These are phyloP conservation scores for Aspergillus sp. DNA, from an alignment of 2,329 filamentous ascomycete species.

Conservation along the genomic window DNA sequence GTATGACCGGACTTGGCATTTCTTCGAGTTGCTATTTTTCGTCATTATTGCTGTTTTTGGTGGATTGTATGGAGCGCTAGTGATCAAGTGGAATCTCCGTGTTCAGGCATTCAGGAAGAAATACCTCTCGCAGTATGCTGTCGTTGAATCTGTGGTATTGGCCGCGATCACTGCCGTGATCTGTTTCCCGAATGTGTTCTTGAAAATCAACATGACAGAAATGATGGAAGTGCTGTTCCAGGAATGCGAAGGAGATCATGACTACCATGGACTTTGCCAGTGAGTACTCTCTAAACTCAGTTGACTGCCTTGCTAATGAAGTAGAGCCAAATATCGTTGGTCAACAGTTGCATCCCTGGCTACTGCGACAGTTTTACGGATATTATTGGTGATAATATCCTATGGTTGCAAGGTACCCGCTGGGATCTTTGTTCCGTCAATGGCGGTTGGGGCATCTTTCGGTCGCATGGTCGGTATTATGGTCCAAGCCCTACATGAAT, in stretches of 20 bases:
- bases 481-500: slow-evolving; percentile 84
- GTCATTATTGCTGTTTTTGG: slow-evolving; percentile 89
- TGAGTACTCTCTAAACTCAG: slow-evolving; percentile 34
- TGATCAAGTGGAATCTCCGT: slow-evolving; percentile 96
- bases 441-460: slow-evolving; percentile 95
- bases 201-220: slow-evolving; percentile 98
- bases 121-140: slow-evolving; percentile 78
- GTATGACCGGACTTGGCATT: slow-evolving; percentile 96
- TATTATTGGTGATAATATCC: slow-evolving; percentile 86
- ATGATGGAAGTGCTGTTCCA: slow-evolving; percentile 98
- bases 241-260: slow-evolving; percentile 85
- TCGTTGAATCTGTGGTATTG: slow-evolving; percentile 81
- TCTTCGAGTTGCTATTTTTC: slow-evolving; percentile 94
- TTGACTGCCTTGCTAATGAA: slow-evolving; percentile 5
- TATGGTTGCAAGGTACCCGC: slow-evolving; percentile 98
- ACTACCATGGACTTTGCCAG: slow-evolving; percentile 89
- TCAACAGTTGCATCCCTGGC: slow-evolving; percentile 75
- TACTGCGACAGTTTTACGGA: slow-evolving; percentile 76
- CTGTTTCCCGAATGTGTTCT: slow-evolving; percentile 95
- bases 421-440: slow-evolving; percentile 96
- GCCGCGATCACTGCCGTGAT: slow-evolving; percentile 82
- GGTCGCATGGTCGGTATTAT: slow-evolving; percentile 92
- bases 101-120: slow-evolving; percentile 92
- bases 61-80: slow-evolving; percentile 90
- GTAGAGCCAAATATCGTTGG: slow-evolving; percentile 65